Percentiles rank a stretch among this genome's conserved stretches.
Evolutionary conservation across 805 yeast genomes (phyloP).

Genomic region (Kluyveromyces wickerhamii): DNA sequence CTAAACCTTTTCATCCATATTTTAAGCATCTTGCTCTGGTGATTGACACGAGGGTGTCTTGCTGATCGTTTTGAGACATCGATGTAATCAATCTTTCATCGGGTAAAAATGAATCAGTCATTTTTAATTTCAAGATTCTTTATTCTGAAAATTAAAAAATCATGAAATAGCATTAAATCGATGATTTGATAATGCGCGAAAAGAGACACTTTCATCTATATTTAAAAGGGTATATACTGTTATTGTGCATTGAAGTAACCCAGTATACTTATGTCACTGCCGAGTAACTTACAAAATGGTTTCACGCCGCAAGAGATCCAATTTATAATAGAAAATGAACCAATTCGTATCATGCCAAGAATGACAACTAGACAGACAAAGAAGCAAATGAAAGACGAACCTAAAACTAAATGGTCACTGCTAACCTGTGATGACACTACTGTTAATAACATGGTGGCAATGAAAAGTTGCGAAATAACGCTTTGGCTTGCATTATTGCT

Average conservation of each 20-base stretch:
- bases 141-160: no score
- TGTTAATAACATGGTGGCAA: slow-evolving; percentile 38
- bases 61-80: no score
- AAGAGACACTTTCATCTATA: no score
- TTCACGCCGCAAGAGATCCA: slow-evolving; percentile 72
- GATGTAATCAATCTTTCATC: no score
- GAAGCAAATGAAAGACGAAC: slow-evolving; percentile 5
- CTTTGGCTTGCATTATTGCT: slow-evolving; percentile 82
- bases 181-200: no score
- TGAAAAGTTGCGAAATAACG: slow-evolving; percentile 65
- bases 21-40: no score
- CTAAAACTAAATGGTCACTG: slow-evolving; percentile 17
- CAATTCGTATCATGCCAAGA: slow-evolving; percentile 68
- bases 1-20: slow-evolving; percentile 1
- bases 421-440: slow-evolving; percentile 32
- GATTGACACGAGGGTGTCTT: no score
- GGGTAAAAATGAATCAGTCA: no score
- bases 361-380: slow-evolving; percentile 25
- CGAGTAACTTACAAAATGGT: slow-evolving; percentile 42
- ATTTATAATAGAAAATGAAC: slow-evolving; percentile 78
- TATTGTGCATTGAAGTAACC: no score
- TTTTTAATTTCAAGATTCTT: no score
- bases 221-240: no score
- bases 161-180: no score
- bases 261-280: slow-evolving; percentile 50